Evolutionary conservation across 441 rosid species (phyloP), one percentile per base, ranked within the genome.

Genomic region (Raphanus hybrid): DNA sequence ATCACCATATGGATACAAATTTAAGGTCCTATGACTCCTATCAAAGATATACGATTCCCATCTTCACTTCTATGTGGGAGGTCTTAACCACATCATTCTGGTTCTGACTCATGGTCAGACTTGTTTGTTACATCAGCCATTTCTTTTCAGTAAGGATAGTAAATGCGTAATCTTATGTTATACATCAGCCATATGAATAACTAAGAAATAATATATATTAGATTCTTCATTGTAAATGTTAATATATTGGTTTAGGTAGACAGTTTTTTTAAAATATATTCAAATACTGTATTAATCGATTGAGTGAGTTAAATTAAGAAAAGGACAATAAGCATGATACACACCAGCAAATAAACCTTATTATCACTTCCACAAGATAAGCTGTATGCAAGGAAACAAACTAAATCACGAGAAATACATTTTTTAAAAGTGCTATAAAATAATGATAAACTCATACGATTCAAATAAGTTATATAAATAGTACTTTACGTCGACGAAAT

Each of bases 301-400:
- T 66, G 14, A 20, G 65, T 71, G 34, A 48, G 37, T 35, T 45
- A 59, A 26, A 64, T 2, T 6, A 34, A 37, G 37, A 64, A 37
- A 35, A 58, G 64, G 32, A 60, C 70, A 75, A 75, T 16, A 70
- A 41, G 80, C 82, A 75, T 80, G 76, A 66, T 16, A 48, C 29
- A 27, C 4, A 75, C 52, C 15, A 55, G 57, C 63, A 57, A 64
- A 60, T 15, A 75, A 80, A 55, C 67, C 35, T 35, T 69, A 70
- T 64, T 64, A 23, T 69, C 75, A 69, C 52, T 65, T 80, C 82
- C 79, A 65, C 0, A 58, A 37, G 10, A 27, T 9, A 26, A 65
- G 82, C 82, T 37, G 54, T 32, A 58, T 59, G 26, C 27, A 75
- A 70, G 82, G 82, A 66, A 80, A 80, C 82, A 80, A 75, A 70